Evolutionary conservation across 139 green algal species (phyloP).

Genomic region (Tetradesmus lagerheimii): DNA sequence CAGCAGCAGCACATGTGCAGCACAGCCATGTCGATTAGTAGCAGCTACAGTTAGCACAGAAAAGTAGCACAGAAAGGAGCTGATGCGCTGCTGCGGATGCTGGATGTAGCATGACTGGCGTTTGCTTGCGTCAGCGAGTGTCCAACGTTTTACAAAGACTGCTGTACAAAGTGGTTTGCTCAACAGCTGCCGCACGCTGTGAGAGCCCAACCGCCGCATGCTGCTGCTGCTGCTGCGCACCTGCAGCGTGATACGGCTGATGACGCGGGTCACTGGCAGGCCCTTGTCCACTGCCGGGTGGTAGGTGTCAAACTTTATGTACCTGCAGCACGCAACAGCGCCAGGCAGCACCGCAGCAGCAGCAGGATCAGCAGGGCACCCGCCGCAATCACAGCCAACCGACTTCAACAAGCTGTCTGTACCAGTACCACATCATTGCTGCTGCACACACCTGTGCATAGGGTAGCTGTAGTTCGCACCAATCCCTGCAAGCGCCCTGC

Average conservation of each 20-base stretch:
- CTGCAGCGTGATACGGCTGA: slow-evolving; percentile 83
- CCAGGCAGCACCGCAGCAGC: neutral
- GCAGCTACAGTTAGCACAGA: too few relatives aligned
- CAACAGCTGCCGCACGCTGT: neutral
- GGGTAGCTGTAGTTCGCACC: too few relatives aligned
- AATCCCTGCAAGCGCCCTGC: too few relatives aligned
- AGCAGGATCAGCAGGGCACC: too few relatives aligned
- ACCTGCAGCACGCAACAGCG: slow-evolving; percentile 69
- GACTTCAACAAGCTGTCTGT: too few relatives aligned
- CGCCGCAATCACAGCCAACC: too few relatives aligned
- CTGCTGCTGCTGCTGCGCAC: slow-evolving; percentile 14
- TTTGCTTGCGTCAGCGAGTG: too few relatives aligned
- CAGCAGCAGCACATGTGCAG: neutral
- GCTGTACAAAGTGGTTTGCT: neutral
- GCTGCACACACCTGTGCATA: too few relatives aligned
- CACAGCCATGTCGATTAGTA: neutral
- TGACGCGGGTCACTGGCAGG: slow-evolving; percentile 95
- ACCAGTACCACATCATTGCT: too few relatives aligned
- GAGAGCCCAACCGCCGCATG: neutral
- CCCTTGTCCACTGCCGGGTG: slow-evolving; percentile 90
- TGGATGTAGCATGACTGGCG: too few relatives aligned
- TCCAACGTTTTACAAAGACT: neutral
- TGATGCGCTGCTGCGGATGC: too few relatives aligned
- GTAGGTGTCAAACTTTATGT: slow-evolving; percentile 99
- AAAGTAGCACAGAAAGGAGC: too few relatives aligned